phyloP scores from a whole-genome alignment of 305 asterid genomes.

The Galium porrigens region DNA sequence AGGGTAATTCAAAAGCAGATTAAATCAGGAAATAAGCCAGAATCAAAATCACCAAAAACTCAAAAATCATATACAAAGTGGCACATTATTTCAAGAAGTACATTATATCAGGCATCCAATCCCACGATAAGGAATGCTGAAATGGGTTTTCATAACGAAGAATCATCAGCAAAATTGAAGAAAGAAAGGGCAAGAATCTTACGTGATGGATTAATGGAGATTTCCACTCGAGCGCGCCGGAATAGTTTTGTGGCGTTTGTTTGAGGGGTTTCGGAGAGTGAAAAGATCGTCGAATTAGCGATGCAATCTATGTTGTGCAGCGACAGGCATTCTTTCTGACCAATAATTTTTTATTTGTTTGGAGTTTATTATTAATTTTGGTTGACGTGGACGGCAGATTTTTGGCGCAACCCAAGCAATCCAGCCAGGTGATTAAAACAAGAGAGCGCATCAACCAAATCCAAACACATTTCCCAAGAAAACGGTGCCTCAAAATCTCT shows the following conservation, averaged over 20 bases:
- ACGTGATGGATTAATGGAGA: background rate
- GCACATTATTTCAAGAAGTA: no score
- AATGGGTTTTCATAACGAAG: background rate
- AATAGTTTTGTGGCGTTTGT: background rate
- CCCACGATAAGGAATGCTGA: background rate
- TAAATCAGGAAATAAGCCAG: background rate
- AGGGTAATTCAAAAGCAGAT: background rate
- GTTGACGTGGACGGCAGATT: conserved; percentile 1
- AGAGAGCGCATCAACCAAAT: background rate
- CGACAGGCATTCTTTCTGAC: conserved; percentile 1
- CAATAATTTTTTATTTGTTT: background rate
- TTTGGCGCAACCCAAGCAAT: background rate
- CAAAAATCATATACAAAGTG: background rate
- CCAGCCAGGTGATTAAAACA: conserved; percentile 2
- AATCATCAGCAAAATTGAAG: background rate
- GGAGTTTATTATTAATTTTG: background rate
- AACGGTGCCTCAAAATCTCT: no score
- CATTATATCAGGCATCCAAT: no score
- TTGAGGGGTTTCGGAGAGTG: background rate
- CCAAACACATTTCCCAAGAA: background rate
- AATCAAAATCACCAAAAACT: background rate
- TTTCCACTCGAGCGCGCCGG: background rate
- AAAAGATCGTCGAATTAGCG: background rate
- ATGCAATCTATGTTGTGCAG: background rate
- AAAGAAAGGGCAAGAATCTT: background rate